Base-by-base conservation (phyloP, 208 protist species). In the Acanthamoeba castellanii region DNA sequence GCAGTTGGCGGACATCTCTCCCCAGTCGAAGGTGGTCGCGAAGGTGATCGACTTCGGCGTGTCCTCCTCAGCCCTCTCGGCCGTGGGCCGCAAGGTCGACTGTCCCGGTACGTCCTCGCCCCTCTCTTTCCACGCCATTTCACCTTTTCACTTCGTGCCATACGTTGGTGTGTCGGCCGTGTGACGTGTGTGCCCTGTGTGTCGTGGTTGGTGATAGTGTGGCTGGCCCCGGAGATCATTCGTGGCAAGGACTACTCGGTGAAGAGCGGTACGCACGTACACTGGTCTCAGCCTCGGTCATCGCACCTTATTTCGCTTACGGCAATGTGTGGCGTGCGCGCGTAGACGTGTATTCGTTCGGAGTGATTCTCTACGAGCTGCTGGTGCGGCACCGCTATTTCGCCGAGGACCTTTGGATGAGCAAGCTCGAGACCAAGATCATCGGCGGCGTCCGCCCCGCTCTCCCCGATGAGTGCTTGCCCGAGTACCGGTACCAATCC, bases 191-290 rank as follows among this genome's bases (percentile, higher is more conserved):
- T 25, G n/a, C 16, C 16, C n/a, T 6, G 30, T 81, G 11, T 25
- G 27, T 16, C 47, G 76, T 47, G 25, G 13, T 0, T 14, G 5
- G 76, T 25, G 9, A 59, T 85, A 66, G 95, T 95, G 68, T 96
- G 95, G 95, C 34, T 96, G 32, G 95, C 95, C 27, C 95, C 95
- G 27, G 95, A 96, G 57, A 94, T 95, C 6, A 96, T 96, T 9
- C 74, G 42, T 7, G 95, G 95, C 34, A 92, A 96, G 27, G 45
- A 91, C n/a, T 96, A 95, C 32, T 94, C 93, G 0, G 95, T 95
- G 18, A 96, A 96, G 72, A 88, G 81, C 81, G 81, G 81, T 88
- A 64, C 27, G 45, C 22, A 13, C 27, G 11, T 20, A 45, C 55
- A 1, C 55, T 22, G 20, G 13, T 13, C 55, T 7, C 55, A 59